Evolutionary conservation across 179 eudicot genomes (phyloP).

Genomic region (Carnegiea gigantea): DNA sequence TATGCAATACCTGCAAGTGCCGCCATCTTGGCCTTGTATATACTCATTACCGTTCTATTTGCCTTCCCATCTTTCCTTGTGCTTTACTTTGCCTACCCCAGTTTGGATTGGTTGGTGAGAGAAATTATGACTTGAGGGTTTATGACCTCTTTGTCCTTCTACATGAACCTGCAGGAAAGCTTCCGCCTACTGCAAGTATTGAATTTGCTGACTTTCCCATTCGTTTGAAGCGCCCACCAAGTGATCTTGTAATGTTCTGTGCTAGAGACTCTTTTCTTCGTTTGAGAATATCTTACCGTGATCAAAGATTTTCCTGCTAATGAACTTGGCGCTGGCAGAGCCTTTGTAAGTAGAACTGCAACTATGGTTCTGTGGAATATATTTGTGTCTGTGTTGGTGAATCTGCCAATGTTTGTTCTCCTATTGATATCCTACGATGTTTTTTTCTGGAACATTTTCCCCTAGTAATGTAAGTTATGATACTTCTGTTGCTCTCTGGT

Average conservation of each 20-base stretch:
- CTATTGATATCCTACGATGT: not conserved
- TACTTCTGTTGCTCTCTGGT: not conserved
- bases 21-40: constrained; percentile 52
- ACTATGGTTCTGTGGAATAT: constrained; percentile 10
- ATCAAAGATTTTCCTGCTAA: constrained; percentile 6
- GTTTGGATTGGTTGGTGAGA: constrained; percentile 61
- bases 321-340: constrained; percentile 6
- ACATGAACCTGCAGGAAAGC: not conserved
- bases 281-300: not conserved
- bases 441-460: constrained; percentile 7
- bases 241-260: constrained; percentile 13
- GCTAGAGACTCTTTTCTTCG: not conserved
- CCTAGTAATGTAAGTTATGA: not conserved
- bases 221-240: not conserved
- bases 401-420: constrained; percentile 12
- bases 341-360: constrained; percentile 15
- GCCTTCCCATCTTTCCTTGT: constrained; percentile 61
- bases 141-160: not conserved
- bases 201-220: constrained; percentile 29
- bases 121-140: constrained; percentile 44
- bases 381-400: not conserved
- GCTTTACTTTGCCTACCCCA: constrained; percentile 59
- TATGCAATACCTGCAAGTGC: constrained; percentile 63
- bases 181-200: constrained; percentile 15
- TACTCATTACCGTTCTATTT: constrained; percentile 50